Evolutionary conservation across 78 protist genomes (phyloP), one percentile per base, ranked within the genome.

Genomic region (Guillardia theta): DNA sequence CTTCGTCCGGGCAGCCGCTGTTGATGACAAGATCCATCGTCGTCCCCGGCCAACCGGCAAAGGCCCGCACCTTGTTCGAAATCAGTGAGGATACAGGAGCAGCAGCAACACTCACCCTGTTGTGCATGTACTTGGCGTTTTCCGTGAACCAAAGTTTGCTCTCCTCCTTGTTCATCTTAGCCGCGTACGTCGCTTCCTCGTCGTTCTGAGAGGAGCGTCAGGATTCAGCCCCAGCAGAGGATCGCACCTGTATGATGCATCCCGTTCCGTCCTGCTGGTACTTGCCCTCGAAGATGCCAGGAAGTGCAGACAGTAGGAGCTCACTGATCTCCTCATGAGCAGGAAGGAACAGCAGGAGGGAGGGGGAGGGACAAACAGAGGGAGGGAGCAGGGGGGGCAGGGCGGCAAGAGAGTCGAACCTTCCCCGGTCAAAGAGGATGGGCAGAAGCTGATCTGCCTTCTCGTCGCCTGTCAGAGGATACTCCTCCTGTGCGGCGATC

Each of bases 21-120:
- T 78, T 30, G 30, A 78, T 18, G 53, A 78, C 64, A 24, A 87
- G 62, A 18, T 87, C 92, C 27, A 62, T 39, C 21, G 37, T 87
- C 33, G 92, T 87, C 33, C 92, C 92, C 4, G 94, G 92, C 94
- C 94, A 62, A 3, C 46, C 88, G 9, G 94, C 88, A 45, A 92
- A 92, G 15, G 88, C 94, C 0, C 80, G 78, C 93, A 90, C 93
- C 44, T 24, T 30, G 18, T 1, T 36, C 27, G 70, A 9, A 24
- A 58, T 24, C 21, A 6, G 39, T 24, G 27, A 58, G 70, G 27
- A 6, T 6, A 8, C 70, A 6, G 4, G 39, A 58, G 70, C 1
- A 6, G 21, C 2, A 58, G 70, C 6, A 30, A 0, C 0, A 27
- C 92, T 36, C 19, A 48, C 64, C 76, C 37, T 88, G 93, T 88